Evolutionary conservation across 2,329 filamentous ascomycete genomes (phyloP), one percentile per base, ranked within the genome.

Genomic region (Talaromyces sp.): DNA sequence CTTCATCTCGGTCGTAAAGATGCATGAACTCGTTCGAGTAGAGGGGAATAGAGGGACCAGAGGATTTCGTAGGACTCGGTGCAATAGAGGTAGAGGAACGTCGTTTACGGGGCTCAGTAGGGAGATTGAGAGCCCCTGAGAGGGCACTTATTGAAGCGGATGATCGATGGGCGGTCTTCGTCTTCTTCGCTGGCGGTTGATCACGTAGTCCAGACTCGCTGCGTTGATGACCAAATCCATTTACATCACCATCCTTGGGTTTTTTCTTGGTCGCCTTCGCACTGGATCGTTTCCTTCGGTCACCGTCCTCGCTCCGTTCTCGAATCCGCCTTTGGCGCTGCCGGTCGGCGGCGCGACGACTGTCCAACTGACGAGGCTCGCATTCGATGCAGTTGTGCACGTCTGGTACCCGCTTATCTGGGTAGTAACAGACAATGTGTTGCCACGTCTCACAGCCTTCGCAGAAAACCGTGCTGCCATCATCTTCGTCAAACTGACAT

Each of bases 371-470:
- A 57, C 91, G 83, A 16, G 92, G 91, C 55, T 88, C 85, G 78
- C 94, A 99, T 65, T 96, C 91, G 65, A 86, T 85, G 77, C 94
- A 99, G 51, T 87, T 90, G 77, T 99, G 93, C 51, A 89, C 81
- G 82, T 79, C 87, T 74, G 72, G 92, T 75, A 76, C 89, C 82
- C 80, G 89, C 81, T 72, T 86, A 82, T 69, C 83, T 64, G 90
- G 89, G 71, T 97, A 97, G 76, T 96, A 97, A 76, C 94, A 99
- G 70, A 91, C 87, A 66, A 96, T 96, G 75, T 99, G 94, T 76
- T 99, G 94, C 94, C 94, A 99, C 45, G 91, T 94, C 71, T 96
- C 90, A 80, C 94, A 99, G 54, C 82, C 85, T 71, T 97, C 94
- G 81, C 94, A 99, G 75, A 92, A 91, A 57, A 99, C 95, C 55